Conservation (phyloP, 2,329 filamentous ascomycete genomes). For the Chaetoscypha palmicola region DNA sequence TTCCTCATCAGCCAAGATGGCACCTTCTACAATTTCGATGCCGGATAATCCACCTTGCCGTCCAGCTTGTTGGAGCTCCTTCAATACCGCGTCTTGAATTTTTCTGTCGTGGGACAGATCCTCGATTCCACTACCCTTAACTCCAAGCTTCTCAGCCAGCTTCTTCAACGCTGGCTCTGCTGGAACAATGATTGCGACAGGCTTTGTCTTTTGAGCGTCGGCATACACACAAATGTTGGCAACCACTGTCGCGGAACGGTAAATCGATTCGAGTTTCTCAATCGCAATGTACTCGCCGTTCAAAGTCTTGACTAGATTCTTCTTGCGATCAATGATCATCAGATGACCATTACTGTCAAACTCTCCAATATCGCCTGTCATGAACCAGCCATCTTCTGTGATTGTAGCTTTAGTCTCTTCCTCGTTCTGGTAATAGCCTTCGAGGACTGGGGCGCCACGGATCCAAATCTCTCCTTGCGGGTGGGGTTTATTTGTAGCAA, state of each 20-base stretch:
- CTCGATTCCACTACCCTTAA: slow-evolving; percentile 55
- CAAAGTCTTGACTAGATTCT: slow-evolving; percentile 94
- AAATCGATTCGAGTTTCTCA: slow-evolving; percentile 90
- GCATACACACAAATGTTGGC: slow-evolving; percentile 85
- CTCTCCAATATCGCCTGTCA: slow-evolving; percentile 91
- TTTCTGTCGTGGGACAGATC: slow-evolving; percentile 61
- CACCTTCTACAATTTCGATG: slow-evolving; percentile 69
- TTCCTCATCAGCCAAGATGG: slow-evolving; percentile 76
- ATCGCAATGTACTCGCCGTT: slow-evolving; percentile 96
- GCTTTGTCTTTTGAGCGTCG: slow-evolving; percentile 64
- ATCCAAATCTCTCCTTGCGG: slow-evolving; percentile 93
- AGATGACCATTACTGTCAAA: slow-evolving; percentile 75
- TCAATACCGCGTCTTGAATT: slow-evolving; percentile 53
- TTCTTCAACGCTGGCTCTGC: slow-evolving; percentile 57
- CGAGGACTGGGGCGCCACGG: slow-evolving; percentile 66
- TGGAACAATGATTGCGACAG: slow-evolving; percentile 72
- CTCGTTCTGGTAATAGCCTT: slow-evolving; percentile 76
- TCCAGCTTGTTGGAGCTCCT: slow-evolving; percentile 60
- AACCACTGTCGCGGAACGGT: slow-evolving; percentile 72
- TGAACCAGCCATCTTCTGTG: slow-evolving; percentile 89
- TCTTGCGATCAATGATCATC: slow-evolving; percentile 88
- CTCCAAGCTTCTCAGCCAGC: slow-evolving; percentile 52
- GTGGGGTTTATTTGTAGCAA: slow-evolving; percentile 55
- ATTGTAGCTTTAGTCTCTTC: slow-evolving; percentile 75
- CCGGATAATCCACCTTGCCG: slow-evolving; percentile 58